Percentiles rank a stretch among this genome's conserved stretches.
phyloP scores from a whole-genome alignment of 225 moss, liverwort and hornwort genomes.

The Sphagnum tenellum region DNA sequence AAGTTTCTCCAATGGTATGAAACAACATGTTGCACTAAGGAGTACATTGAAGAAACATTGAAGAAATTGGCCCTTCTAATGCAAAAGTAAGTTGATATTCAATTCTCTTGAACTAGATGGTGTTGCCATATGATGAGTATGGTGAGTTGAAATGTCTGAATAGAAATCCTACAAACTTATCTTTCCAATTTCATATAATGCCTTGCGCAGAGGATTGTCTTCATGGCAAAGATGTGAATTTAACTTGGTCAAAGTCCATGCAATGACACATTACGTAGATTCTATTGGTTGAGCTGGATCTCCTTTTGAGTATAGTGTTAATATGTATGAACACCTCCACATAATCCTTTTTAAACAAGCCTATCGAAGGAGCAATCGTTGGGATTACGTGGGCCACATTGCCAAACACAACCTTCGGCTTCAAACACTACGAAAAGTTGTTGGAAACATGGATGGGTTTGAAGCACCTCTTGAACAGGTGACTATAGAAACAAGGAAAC shows the following conservation, averaged over 20 bases:
- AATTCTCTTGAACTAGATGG: no score
- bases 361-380: neutral
- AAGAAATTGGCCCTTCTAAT: no score
- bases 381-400: neutral
- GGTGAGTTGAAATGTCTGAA: no score
- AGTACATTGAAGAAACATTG: no score
- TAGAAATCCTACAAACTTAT: no score
- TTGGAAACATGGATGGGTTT: neutral
- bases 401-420: neutral
- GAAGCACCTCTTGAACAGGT: neutral
- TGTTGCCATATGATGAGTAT: no score
- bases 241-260: slow-evolving; percentile 3
- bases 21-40: no score
- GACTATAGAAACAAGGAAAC: neutral
- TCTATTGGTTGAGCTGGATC: neutral
- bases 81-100: no score
- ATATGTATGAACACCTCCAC: slow-evolving; percentile 4
- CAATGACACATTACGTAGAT: neutral
- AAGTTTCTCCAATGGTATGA: no score
- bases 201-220: no score
- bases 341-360: neutral
- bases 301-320: neutral
- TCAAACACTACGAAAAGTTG: neutral
- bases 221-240: neutral
- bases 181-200: no score